Evolutionary conservation across 768 basidiomycete genomes (phyloP).

Genomic region (Boletus subcaerulescens): DNA sequence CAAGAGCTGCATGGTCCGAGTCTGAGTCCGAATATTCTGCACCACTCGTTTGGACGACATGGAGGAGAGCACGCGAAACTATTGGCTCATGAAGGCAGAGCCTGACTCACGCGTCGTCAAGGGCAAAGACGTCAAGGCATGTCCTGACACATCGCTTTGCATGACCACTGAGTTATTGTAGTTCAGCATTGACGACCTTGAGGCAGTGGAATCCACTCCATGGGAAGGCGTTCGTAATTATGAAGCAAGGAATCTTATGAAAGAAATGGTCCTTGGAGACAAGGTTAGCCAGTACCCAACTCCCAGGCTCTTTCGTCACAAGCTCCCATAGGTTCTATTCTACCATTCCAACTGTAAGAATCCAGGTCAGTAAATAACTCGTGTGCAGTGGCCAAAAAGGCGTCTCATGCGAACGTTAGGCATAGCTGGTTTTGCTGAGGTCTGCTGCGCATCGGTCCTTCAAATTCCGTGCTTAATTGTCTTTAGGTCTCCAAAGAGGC

Average conservation of each 20-base stretch:
- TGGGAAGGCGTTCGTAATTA: conserved; percentile 91
- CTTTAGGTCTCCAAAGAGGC: conserved; percentile 73
- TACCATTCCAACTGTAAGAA: conserved; percentile 87
- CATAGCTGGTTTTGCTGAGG: conserved; percentile 80
- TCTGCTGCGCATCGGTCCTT: conserved; percentile 27
- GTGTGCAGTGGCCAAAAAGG: neutral
- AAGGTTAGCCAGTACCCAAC: conserved; percentile 44
- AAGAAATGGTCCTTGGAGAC: conserved; percentile 73
- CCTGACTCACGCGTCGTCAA: conserved; percentile 82
- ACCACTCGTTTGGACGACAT: neutral
- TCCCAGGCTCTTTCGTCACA: neutral
- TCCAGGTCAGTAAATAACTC: conserved; percentile 50
- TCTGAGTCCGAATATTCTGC: no score
- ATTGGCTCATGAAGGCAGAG: conserved; percentile 85
- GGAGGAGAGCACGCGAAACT: conserved; percentile 9
- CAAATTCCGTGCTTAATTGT: conserved; percentile 3
- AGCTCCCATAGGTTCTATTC: conserved; percentile 63
- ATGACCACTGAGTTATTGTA: conserved; percentile 25
- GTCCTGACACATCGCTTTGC: neutral
- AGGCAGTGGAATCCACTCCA: conserved; percentile 60
- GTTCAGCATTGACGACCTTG: conserved; percentile 89
- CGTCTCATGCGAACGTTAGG: conserved; percentile 39
- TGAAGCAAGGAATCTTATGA: conserved; percentile 82
- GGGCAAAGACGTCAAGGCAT: conserved; percentile 81
- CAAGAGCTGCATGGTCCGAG: no score